These are phyloP conservation scores for Oryza punctata DNA, from an alignment of 176 grass and related monocot species.

Conservation along the genomic window DNA sequence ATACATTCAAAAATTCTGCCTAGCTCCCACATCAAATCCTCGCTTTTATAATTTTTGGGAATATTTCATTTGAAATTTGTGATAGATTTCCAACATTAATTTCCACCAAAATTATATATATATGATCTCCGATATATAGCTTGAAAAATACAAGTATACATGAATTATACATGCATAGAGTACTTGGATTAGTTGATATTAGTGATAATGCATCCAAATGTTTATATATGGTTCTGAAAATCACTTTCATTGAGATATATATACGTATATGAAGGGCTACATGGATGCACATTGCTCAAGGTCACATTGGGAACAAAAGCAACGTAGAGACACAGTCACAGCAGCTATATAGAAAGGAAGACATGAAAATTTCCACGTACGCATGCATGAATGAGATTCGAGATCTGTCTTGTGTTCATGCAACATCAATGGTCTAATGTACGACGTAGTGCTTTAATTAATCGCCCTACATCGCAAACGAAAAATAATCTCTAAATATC, in stretches of 20 bases:
- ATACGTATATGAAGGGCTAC: constrained; percentile 21
- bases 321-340: constrained; percentile 54
- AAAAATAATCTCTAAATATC: not conserved
- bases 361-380: constrained; percentile 33
- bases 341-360: constrained; percentile 22
- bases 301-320: constrained; percentile 43
- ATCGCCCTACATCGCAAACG: not conserved
- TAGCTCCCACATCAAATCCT: not conserved
- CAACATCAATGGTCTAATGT: not conserved
- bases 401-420: constrained; percentile 33
- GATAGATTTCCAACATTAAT: no score
- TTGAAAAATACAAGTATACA: no score
- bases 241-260: not conserved
- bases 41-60: no score
- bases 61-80: no score
- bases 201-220: not conserved
- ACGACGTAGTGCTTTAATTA: not conserved
- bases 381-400: constrained; percentile 26
- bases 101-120: no score
- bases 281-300: constrained; percentile 38
- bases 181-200: no score
- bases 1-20: not conserved
- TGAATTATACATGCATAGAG: no score
- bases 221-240: not conserved
- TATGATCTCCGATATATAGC: no score